These are phyloP conservation scores for Cladobotryum protrusum DNA, from an alignment of 2,329 filamentous ascomycete genomes.

Conservation along the genomic window DNA sequence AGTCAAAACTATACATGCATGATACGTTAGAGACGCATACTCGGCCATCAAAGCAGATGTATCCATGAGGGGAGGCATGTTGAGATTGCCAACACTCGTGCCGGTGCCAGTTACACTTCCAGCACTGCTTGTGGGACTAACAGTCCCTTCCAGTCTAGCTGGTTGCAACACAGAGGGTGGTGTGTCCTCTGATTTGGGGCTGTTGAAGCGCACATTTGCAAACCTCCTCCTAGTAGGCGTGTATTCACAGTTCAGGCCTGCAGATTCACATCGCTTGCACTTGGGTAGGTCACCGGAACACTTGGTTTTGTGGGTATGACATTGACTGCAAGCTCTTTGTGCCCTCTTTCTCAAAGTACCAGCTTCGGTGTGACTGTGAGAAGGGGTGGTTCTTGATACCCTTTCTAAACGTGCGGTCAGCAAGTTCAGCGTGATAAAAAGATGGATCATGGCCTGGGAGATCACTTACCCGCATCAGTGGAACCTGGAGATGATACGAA, in stretches of 20 bases:
- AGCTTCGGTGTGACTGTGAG: slow-evolving; percentile 36
- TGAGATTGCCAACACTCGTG: background rate
- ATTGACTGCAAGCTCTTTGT: slow-evolving; percentile 36
- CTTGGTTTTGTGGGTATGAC: slow-evolving; percentile 38
- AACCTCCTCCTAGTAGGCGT: slow-evolving; percentile 33
- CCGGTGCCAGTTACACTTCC: slow-evolving; percentile 7
- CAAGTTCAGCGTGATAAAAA: background rate
- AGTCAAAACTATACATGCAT: background rate
- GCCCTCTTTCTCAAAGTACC: slow-evolving; percentile 36
- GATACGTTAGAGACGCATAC: slow-evolving; percentile 17
- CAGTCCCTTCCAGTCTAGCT: slow-evolving; percentile 12
- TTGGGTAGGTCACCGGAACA: slow-evolving; percentile 36
- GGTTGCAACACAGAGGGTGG: slow-evolving; percentile 4
- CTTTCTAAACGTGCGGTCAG: slow-evolving; percentile 16
- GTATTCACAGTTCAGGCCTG: slow-evolving; percentile 34
- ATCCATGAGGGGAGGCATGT: slow-evolving; percentile 20
- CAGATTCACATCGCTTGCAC: slow-evolving; percentile 32
- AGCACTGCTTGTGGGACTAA: slow-evolving; percentile 16
- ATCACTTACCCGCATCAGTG: slow-evolving; percentile 18
- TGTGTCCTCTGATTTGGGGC: slow-evolving; percentile 8
- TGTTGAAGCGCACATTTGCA: slow-evolving; percentile 25
- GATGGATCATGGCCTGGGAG: background rate
- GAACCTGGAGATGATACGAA: slow-evolving; percentile 22
- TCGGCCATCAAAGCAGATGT: slow-evolving; percentile 20
- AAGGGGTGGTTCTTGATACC: slow-evolving; percentile 33